Conservation (phyloP, 306 rosid species). For the Pachyrhizus erosus region DNA sequence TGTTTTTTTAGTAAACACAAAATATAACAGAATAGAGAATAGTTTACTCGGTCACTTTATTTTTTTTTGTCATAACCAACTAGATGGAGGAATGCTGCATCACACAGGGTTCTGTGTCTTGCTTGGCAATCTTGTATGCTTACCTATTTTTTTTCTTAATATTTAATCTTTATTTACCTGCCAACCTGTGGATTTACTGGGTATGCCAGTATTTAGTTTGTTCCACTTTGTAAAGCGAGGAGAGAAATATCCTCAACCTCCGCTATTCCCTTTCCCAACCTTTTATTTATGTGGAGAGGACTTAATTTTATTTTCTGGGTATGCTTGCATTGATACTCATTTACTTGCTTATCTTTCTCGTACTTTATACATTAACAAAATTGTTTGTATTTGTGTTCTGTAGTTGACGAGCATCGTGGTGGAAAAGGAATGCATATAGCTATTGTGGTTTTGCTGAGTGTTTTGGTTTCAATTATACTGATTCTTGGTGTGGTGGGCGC, state of each 20-base stretch:
- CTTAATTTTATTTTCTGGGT: neutral
- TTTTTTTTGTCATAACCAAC: neutral
- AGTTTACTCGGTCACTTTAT: too few species aligned
- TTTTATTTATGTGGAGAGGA: neutral
- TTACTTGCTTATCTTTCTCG: neutral
- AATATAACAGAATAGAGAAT: too few species aligned
- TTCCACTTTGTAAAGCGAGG: slow-evolving; percentile 13
- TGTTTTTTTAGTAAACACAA: too few species aligned
- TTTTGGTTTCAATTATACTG: slow-evolving; percentile 39
- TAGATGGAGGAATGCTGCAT: too few species aligned
- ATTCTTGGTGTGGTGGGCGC: slow-evolving; percentile 53
- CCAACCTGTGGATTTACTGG: slow-evolving; percentile 4
- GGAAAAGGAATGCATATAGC: slow-evolving; percentile 57
- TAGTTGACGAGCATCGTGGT: slow-evolving; percentile 46
- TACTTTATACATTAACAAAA: slow-evolving; percentile 14
- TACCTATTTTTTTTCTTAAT: neutral
- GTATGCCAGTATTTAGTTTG: neutral
- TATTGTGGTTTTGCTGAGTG: slow-evolving; percentile 56
- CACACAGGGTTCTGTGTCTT: too few species aligned
- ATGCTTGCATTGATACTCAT: neutral
- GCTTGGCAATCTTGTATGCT: too few species aligned
- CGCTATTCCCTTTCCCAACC: too few species aligned
- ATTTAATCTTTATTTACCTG: neutral
- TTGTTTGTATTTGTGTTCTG: slow-evolving; percentile 33
- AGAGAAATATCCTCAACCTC: neutral